A percentile compares a stretch with the other conserved stretches of the same genome.
Evolutionary conservation across 768 basidiomycete species (phyloP).

Genomic region (Rhodotorula babjevae): DNA sequence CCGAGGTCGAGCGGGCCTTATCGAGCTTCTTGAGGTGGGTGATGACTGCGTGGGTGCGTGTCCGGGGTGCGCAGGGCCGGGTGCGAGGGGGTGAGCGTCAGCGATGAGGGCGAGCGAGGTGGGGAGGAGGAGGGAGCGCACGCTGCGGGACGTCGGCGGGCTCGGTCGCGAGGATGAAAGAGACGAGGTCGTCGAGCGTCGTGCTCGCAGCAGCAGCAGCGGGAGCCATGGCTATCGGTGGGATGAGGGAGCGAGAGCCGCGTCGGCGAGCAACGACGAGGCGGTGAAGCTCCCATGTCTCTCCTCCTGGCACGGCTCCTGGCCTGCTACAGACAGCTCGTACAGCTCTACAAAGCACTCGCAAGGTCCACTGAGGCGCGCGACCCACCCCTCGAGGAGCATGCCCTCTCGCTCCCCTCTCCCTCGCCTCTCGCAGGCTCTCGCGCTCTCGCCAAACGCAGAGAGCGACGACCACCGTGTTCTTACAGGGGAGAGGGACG

Average conservation of each 20-base stretch:
- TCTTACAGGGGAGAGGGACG: too few species aligned
- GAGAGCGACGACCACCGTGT: not conserved
- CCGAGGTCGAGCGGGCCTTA: conserved; percentile 50
- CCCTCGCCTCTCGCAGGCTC: too few species aligned
- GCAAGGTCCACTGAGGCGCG: too few species aligned
- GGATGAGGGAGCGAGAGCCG: too few species aligned
- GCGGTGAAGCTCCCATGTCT: too few species aligned
- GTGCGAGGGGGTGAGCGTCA: not conserved
- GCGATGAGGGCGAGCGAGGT: not conserved
- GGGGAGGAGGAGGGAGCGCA: not conserved
- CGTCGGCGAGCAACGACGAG: too few species aligned
- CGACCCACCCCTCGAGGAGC: too few species aligned
- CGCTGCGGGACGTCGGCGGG: conserved; percentile 1
- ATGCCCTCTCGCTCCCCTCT: too few species aligned
- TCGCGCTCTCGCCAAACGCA: too few species aligned
- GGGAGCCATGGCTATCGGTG: not conserved
- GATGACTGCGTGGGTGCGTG: conserved; percentile 8
- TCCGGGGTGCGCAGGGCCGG: not conserved
- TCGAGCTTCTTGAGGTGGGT: conserved; percentile 37
- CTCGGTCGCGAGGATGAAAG: conserved; percentile 4
- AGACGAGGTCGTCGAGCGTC: conserved; percentile 10
- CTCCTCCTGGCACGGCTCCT: too few species aligned
- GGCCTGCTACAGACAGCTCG: too few species aligned
- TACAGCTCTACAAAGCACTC: too few species aligned
- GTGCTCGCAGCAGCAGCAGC: not conserved